A percentile compares a stretch with the other conserved stretches of the same genome.
phyloP scores from a whole-genome alignment of 139 green algal genomes.

The Chlorella sp. region DNA sequence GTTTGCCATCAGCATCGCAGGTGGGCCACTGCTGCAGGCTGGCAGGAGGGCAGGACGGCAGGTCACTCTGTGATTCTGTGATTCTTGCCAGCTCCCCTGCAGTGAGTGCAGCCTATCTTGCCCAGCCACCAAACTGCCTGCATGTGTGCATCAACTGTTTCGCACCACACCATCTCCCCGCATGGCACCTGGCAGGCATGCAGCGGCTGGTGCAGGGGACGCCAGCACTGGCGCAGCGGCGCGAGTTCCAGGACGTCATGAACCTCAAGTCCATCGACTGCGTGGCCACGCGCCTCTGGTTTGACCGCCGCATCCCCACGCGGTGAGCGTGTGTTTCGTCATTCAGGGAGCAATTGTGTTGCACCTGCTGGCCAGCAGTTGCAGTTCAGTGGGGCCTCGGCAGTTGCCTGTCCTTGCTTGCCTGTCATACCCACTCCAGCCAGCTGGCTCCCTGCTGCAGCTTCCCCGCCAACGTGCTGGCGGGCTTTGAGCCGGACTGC shows the following conservation, averaged over 20 bases:
- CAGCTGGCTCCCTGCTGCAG: neutral
- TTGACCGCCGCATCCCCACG: conserved; percentile 65
- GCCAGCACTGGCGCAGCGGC: conserved; percentile 52
- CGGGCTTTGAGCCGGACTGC: conserved; percentile 73
- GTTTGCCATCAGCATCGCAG: conserved; percentile 80
- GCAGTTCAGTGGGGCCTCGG: too few relatives aligned
- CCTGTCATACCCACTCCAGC: neutral
- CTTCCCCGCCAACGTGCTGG: conserved; percentile 86
- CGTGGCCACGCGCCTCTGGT: conserved; percentile 78
- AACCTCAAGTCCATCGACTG: conserved; percentile 81
- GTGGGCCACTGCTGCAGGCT: neutral
- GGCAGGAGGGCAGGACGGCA: neutral
- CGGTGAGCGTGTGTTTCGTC: neutral
- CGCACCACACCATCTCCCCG: neutral
- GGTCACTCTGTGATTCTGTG: neutral
- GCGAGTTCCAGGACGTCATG: conserved; percentile 76
- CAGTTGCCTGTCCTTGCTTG: neutral
- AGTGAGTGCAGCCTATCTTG: neutral
- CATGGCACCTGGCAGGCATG: conserved; percentile 60
- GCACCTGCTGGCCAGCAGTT: too few relatives aligned
- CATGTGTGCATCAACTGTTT: too few relatives aligned
- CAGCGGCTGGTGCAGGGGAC: conserved; percentile 79
- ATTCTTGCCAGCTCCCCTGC: neutral
- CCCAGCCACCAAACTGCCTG: neutral
- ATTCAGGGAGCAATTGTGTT: too few relatives aligned